Evolutionary conservation across 2,329 filamentous ascomycete genomes (phyloP).

Genomic region (Verticillium zaregamsianum): DNA sequence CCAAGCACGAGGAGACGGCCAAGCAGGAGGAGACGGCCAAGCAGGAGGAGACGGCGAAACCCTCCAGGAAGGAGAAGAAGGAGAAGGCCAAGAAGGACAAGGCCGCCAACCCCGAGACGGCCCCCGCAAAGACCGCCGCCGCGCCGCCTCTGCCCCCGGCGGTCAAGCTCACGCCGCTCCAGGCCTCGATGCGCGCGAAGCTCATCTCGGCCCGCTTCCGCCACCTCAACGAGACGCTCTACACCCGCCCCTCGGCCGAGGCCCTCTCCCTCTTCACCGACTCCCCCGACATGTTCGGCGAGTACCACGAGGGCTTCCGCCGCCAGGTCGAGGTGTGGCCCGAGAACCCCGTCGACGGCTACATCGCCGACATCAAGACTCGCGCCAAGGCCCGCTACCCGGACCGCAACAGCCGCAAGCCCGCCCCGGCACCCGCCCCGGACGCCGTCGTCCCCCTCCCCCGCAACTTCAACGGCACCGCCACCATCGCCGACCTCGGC

Average conservation of each 20-base stretch:
- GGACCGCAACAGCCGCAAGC: slow-evolving; percentile 14
- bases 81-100: slow-evolving; percentile 14
- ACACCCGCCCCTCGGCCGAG: slow-evolving; percentile 82
- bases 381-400: slow-evolving; percentile 54
- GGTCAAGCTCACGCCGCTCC: slow-evolving; percentile 79
- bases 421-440: slow-evolving; percentile 17
- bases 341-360: slow-evolving; percentile 89
- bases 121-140: slow-evolving; percentile 14
- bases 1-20: slow-evolving; percentile 48
- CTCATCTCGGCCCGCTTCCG: slow-evolving; percentile 93
- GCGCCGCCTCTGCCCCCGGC: slow-evolving; percentile 33
- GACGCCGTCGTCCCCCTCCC: slow-evolving; percentile 52
- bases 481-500: slow-evolving; percentile 84
- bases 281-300: slow-evolving; percentile 88
- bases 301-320: slow-evolving; percentile 95
- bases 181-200: slow-evolving; percentile 92
- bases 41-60: slow-evolving; percentile 73
- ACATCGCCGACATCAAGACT: slow-evolving; percentile 65
- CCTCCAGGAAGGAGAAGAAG: slow-evolving; percentile 67
- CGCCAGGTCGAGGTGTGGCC: slow-evolving; percentile 96
- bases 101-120: slow-evolving; percentile 39
- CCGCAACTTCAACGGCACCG: slow-evolving; percentile 60
- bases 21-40: slow-evolving; percentile 63
- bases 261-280: slow-evolving; percentile 79
- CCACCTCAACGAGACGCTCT: slow-evolving; percentile 93